Percentiles rank a stretch among this genome's conserved stretches.
Conservation (phyloP, 192 early-diverging fungal species). For the Coemansia sp. region DNA sequence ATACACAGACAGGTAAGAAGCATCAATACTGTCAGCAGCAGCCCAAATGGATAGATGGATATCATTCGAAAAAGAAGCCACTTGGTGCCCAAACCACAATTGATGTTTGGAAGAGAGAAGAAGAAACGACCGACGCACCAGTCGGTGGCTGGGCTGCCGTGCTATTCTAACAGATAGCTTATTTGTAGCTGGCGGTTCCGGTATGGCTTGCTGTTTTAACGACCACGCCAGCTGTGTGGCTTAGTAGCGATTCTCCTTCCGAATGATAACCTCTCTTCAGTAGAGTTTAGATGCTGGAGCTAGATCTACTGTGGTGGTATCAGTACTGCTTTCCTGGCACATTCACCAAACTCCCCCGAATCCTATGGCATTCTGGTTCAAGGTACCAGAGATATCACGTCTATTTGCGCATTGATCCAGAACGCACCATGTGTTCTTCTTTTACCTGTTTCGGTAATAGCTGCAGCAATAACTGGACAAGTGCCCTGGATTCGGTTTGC, state of each 20-base stretch:
- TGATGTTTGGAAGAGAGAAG: background rate
- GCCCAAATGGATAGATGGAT: background rate
- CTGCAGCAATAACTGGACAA: background rate
- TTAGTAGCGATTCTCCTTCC: too few relatives aligned
- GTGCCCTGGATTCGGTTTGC: background rate
- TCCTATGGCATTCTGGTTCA: background rate
- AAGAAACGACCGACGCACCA: background rate
- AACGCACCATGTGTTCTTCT: background rate
- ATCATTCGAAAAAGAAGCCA: background rate
- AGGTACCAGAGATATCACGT: background rate
- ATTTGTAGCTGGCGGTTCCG: too few relatives aligned
- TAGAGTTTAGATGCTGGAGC: too few relatives aligned
- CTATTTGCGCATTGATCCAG: background rate
- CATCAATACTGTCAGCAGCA: background rate
- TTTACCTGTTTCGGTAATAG: background rate
- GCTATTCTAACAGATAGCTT: too few relatives aligned
- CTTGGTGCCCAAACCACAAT: slow-evolving; percentile 1
- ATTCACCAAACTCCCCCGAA: too few relatives aligned
- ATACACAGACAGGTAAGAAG: slow-evolving; percentile 31
- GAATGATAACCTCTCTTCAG: too few relatives aligned
- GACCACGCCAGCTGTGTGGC: too few relatives aligned
- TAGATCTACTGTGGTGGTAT: too few relatives aligned
- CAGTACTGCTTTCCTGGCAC: too few relatives aligned
- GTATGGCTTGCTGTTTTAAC: too few relatives aligned
- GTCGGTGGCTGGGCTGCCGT: too few relatives aligned